These are phyloP conservation scores for Pichia heedii DNA, from an alignment of 805 yeast genomes.

Conservation along the genomic window DNA sequence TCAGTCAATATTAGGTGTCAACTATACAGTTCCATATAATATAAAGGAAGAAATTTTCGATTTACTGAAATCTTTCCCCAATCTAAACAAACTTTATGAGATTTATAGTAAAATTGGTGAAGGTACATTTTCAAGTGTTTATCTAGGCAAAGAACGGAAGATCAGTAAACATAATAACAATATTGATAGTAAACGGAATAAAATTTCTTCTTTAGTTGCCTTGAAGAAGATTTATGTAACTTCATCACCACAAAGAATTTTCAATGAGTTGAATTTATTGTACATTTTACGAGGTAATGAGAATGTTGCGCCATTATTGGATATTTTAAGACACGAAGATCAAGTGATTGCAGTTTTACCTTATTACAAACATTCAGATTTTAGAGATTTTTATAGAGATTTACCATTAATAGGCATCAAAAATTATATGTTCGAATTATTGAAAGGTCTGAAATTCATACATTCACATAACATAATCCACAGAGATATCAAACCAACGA, in stretches of 20 bases:
- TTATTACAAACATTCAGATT: conserved; percentile 83
- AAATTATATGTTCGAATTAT: conserved; percentile 67
- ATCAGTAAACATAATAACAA: not conserved
- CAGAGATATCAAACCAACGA: conserved; percentile 79
- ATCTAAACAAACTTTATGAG: conserved; percentile 27
- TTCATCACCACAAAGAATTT: conserved; percentile 85
- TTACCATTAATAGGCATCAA: conserved; percentile 73
- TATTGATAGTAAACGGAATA: conserved; percentile 20
- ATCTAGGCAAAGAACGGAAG: conserved; percentile 17
- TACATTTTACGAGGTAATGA: conserved; percentile 59
- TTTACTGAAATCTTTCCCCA: conserved; percentile 24
- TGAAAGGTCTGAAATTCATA: conserved; percentile 66
- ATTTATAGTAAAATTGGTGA: conserved; percentile 55
- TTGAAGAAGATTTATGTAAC: conserved; percentile 91
- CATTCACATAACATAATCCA: conserved; percentile 79
- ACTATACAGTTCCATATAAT: conserved; percentile 11
- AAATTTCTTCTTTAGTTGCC: conserved; percentile 51
- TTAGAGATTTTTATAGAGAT: conserved; percentile 76
- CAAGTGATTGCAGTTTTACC: conserved; percentile 92
- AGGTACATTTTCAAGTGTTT: conserved; percentile 75
- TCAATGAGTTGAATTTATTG: conserved; percentile 75
- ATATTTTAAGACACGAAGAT: conserved; percentile 79
- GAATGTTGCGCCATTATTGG: conserved; percentile 81
- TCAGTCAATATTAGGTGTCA: not conserved
- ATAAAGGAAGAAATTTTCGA: conserved; percentile 28